Base-by-base conservation (phyloP, 208 protist species). In the Acanthamoeba healyi region DNA sequence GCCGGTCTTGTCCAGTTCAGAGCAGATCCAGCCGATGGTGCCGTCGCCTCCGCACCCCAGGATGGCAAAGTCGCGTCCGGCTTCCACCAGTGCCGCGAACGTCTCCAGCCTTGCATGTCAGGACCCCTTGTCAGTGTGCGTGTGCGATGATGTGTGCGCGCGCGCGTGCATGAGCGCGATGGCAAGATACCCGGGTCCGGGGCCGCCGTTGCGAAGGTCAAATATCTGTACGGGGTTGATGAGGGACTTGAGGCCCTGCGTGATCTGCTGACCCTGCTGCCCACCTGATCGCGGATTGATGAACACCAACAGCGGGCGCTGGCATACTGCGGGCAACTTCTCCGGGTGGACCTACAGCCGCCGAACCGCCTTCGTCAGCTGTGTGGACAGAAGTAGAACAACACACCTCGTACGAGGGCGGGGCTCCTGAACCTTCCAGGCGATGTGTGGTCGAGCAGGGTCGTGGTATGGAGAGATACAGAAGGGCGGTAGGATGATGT, bases 21-120 rank as follows among this genome's bases (percentile, higher is more conserved):
- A 42, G 38, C 72, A 90, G 32, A 90, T 46, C 82, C 82, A 90
- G 6, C 82, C 82, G 36, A 90, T 46, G 49, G 82, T 90, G 7
- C 82, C 82, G 58, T 90, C 82, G 7, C 82, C 82, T 9, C 82
- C 82, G 36, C 82, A 90, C 12, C 34, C 82, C 10, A 90, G 46
- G 24, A 90, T 65, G 82, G 34, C 34, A 32, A 82, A 82, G 9
- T 7, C 9, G 9, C 72, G 38, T 12, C 42, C 42, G 6, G 34
- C 42, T 82, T 42, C 17, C n/a, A 82, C 19, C 72, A 82, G n/a
- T 12, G 72, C 12, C n/a, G 6, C 72, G 42, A 82, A 82, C 36
- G 38, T 90, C 29, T 90, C 36, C 34, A 70, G 36, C 24, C 58
- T 90, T n/a, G n/a, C n/a, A n/a, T n/a, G n/a, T n/a, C n/a, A n/a